Conservation (phyloP, 2,329 filamentous ascomycete species). For the Cadophora gregata region DNA sequence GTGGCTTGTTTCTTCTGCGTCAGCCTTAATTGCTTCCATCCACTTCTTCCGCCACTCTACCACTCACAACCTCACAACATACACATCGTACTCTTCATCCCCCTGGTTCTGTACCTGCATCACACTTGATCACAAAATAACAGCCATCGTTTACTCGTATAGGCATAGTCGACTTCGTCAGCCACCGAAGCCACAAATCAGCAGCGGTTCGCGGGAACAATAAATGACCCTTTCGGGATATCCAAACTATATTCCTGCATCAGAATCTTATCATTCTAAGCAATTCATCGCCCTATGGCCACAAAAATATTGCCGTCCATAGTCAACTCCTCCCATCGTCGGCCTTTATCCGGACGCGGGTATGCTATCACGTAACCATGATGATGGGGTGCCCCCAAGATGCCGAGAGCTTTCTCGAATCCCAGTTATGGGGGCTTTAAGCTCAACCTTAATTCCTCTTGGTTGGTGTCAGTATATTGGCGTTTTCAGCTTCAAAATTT, state of each 20-base stretch:
- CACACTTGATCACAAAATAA: neutral
- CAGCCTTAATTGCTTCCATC: conserved; percentile 2
- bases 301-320: neutral
- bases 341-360: conserved; percentile 8
- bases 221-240: conserved; percentile 2
- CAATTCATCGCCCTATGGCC: neutral
- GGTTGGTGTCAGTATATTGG: neutral
- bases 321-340: neutral
- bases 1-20: neutral
- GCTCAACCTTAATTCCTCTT: neutral
- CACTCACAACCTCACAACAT: neutral
- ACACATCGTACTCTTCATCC: neutral
- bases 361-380: conserved; percentile 12
- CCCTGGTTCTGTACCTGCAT: conserved; percentile 4
- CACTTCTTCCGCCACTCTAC: conserved; percentile 8
- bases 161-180: neutral
- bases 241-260: neutral
- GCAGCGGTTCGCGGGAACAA: neutral
- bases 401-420: neutral
- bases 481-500: conserved; percentile 3
- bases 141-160: conserved; percentile 9
- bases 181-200: neutral
- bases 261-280: conserved; percentile 8
- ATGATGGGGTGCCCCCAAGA: neutral
- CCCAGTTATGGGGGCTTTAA: conserved; percentile 1